Percentiles rank a stretch among this genome's conserved stretches.
phyloP scores from a whole-genome alignment of 1,284 basidiomycete genomes.

The Ganoderma sinense region DNA sequence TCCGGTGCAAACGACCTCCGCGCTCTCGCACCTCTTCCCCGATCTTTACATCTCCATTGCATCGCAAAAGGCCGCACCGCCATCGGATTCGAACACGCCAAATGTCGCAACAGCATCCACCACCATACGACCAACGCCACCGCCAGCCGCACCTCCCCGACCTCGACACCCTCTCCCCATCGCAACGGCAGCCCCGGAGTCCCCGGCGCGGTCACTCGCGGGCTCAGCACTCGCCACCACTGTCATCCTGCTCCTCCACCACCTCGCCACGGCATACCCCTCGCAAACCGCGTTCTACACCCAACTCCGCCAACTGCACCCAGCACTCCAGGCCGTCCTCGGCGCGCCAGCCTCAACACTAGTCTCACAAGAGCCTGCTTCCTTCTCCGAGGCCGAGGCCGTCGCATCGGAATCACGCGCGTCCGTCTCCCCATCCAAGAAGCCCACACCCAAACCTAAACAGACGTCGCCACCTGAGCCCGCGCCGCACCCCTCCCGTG shows the following conservation, averaged over 20 bases:
- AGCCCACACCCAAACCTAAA: not conserved
- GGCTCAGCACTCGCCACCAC: constrained; percentile 39
- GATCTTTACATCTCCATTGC: constrained; percentile 46
- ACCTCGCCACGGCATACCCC: constrained; percentile 62
- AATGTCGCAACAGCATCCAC: not conserved
- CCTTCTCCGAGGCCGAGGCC: not conserved
- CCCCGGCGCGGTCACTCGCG: not conserved
- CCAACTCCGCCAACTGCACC: constrained; percentile 50
- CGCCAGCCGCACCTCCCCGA: not conserved
- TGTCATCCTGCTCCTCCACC: constrained; percentile 60
- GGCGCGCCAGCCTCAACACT: constrained; percentile 7
- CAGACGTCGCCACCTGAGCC: not conserved
- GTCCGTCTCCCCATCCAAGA: not conserved
- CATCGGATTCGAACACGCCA: constrained; percentile 5
- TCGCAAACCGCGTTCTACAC: constrained; percentile 63
- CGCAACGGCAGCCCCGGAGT: not conserved
- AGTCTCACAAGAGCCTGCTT: constrained; percentile 37
- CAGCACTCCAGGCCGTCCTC: constrained; percentile 37
- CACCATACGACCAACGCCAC: not conserved
- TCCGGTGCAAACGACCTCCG: constrained; percentile 62
- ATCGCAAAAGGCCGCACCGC: not conserved
- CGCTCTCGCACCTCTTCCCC: constrained; percentile 64
- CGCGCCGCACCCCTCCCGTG: constrained; percentile 3
- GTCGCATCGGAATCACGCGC: not conserved
- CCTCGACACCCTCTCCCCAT: not conserved